Evolutionary conservation across 2,329 filamentous ascomycete species (phyloP), one percentile per base, ranked within the genome.

Genomic region (Nannizzia gypsea): DNA sequence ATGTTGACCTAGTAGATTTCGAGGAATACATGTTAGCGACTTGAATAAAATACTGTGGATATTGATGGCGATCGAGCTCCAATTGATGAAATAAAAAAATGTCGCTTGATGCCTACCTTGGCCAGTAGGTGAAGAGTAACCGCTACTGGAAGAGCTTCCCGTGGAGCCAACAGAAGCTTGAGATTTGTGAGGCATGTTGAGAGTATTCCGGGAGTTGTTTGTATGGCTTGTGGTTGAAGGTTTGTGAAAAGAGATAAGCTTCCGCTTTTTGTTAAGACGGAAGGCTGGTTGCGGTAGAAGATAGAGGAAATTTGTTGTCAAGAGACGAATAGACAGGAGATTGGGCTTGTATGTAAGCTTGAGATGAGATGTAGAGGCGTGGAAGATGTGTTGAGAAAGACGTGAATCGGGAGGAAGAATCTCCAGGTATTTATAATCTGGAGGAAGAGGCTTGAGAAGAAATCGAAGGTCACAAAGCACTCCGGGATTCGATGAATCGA

Each of bases 381-480:
- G 24, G 34, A 13, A 54, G n/a, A 15, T 54, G 48, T 34, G 48
- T 31, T 31, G 24, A 54, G 48, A 54, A 34, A 26, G 17, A 9
- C 9, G 48, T 34, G 17, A 20, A 54, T 54, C 28, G 28, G 24
- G 17, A 54, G 48, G 48, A 54, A 54, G 48, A 54, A n/a, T 31
- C 48, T 54, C 48, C 48, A 54, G 48, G 48, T 54, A 54, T 54
- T 31, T 54, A 54, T 54, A 54, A 31, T 54, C 48, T 54, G 48
- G 48, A 54, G 48, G 28, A 54, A 34, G 28, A 34, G 28, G 48
- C 26, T 34, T 31, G n/a, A 54, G 28, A 54, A 54, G 48, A 54
- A 54, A 54, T 31, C 48, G 26, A 54, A 48, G 5, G 48, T 34
- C 48, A 52, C 48, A 54, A 26, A 34, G 48, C 48, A 54, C 48